Evolutionary conservation across 2,329 filamentous ascomycete species (phyloP).

Genomic region (Talaromyces sp.): DNA sequence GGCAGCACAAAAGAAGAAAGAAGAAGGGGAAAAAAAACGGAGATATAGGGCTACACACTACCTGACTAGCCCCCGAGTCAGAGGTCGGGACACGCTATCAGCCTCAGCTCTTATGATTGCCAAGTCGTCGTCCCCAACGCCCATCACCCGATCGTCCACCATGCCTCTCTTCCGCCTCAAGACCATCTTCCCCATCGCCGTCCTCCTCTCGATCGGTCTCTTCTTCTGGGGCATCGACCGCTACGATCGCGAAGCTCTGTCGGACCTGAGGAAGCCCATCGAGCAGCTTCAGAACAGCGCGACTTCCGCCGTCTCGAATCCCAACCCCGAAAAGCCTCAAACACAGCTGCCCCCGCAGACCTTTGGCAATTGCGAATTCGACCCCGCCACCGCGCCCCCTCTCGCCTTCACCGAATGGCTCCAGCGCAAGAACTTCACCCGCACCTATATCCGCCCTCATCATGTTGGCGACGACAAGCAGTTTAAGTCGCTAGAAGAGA

Average conservation of each 20-base stretch:
- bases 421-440: conserved; percentile 39
- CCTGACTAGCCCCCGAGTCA: neutral
- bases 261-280: conserved; percentile 30
- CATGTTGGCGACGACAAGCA: conserved; percentile 29
- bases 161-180: conserved; percentile 36
- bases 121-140: conserved; percentile 3
- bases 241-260: conserved; percentile 31
- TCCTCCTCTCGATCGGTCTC: conserved; percentile 31
- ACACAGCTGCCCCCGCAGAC: conserved; percentile 19
- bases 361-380: conserved; percentile 24
- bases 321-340: conserved; percentile 13
- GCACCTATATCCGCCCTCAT: conserved; percentile 36
- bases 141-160: conserved; percentile 21
- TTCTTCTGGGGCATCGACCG: conserved; percentile 37
- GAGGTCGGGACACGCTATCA: neutral
- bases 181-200: conserved; percentile 32
- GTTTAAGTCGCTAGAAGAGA: conserved; percentile 33
- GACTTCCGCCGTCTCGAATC: neutral
- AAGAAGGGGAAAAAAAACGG: neutral
- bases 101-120: conserved; percentile 2
- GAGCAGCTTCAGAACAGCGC: conserved; percentile 18
- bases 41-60: too few species aligned
- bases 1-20: too few species aligned
- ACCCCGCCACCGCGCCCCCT: conserved; percentile 28
- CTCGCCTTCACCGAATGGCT: conserved; percentile 37